phyloP scores from a whole-genome alignment of 2,329 filamentous ascomycete genomes.

The Epichloe typhina region DNA sequence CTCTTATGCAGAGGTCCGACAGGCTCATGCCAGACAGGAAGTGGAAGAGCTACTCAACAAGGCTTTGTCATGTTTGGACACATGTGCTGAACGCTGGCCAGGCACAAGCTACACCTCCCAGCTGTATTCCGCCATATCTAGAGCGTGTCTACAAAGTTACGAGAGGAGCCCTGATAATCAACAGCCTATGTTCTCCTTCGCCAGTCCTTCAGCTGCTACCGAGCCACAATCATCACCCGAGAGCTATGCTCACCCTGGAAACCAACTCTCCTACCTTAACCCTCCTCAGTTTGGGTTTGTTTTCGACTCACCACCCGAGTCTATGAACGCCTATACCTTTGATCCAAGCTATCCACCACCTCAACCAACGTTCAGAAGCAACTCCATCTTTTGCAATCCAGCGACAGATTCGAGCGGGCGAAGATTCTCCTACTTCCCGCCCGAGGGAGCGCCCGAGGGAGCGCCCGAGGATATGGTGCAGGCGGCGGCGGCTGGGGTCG shows the following conservation, averaged over 20 bases:
- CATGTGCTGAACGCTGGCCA: conserved; percentile 81
- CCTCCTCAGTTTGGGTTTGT: conserved; percentile 46
- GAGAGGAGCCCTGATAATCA: conserved; percentile 31
- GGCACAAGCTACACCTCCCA: conserved; percentile 74
- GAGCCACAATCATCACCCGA: conserved; percentile 22
- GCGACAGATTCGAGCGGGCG: conserved; percentile 40
- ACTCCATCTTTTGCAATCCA: conserved; percentile 52
- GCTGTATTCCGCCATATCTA: conserved; percentile 75
- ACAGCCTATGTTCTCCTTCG: conserved; percentile 17
- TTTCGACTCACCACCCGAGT: conserved; percentile 42
- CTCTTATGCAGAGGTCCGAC: conserved; percentile 73
- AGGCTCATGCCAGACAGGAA: conserved; percentile 57
- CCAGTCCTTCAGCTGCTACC: conserved; percentile 19
- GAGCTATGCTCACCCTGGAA: conserved; percentile 12
- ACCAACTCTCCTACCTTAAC: conserved; percentile 28
- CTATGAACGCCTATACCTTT: conserved; percentile 33
- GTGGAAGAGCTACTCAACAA: conserved; percentile 62
- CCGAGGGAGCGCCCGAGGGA: conserved; percentile 41
- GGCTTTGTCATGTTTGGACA: conserved; percentile 65
- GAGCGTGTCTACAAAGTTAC: conserved; percentile 80
- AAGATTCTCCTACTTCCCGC: conserved; percentile 51
- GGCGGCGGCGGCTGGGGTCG: conserved; percentile 13
- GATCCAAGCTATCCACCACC: conserved; percentile 28
- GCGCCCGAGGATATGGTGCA: conserved; percentile 20
- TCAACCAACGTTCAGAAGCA: conserved; percentile 48